Percentiles rank a stretch among this genome's conserved stretches.
Conservation (phyloP, 306 rosid species). For the Cucumis hystrix region DNA sequence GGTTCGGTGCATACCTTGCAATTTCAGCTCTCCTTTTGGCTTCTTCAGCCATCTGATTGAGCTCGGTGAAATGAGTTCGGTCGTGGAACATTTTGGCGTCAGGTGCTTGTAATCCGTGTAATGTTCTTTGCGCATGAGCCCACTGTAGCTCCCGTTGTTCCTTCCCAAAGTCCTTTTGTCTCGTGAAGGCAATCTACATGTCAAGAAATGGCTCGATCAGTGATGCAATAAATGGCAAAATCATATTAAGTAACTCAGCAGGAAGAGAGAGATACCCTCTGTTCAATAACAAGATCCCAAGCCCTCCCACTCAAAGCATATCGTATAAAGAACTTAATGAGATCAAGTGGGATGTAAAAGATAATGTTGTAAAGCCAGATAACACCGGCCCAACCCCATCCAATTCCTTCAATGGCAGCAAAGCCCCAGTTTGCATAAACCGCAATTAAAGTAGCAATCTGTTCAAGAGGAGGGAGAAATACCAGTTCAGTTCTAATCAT, state of each 20-base stretch:
- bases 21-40: constrained; percentile 98
- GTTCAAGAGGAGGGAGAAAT: constrained; percentile 10
- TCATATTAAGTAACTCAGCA: background rate
- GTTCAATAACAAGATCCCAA: constrained; percentile 98
- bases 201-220: constrained; percentile 9
- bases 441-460: constrained; percentile 92
- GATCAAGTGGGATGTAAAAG: constrained; percentile 82
- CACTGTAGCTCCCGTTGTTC: constrained; percentile 97
- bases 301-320: constrained; percentile 88
- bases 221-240: background rate
- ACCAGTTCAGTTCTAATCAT: background rate
- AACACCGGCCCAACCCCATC: constrained; percentile 99
- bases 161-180: constrained; percentile 97
- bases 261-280: constrained; percentile 44
- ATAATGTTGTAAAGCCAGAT: constrained; percentile 86
- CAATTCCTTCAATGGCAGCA: constrained; percentile 94
- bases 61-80: constrained; percentile 68
- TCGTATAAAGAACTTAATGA: constrained; percentile 72
- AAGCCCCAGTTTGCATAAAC: constrained; percentile 92
- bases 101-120: constrained; percentile 83
- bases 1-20: constrained; percentile 42
- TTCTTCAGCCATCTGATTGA: constrained; percentile 96
- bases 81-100: constrained; percentile 77
- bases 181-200: constrained; percentile 87
- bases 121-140: constrained; percentile 96